Evolutionary conservation across 1,139 yeast genomes (phyloP).

Genomic region (Debaryomyces robertsiae): DNA sequence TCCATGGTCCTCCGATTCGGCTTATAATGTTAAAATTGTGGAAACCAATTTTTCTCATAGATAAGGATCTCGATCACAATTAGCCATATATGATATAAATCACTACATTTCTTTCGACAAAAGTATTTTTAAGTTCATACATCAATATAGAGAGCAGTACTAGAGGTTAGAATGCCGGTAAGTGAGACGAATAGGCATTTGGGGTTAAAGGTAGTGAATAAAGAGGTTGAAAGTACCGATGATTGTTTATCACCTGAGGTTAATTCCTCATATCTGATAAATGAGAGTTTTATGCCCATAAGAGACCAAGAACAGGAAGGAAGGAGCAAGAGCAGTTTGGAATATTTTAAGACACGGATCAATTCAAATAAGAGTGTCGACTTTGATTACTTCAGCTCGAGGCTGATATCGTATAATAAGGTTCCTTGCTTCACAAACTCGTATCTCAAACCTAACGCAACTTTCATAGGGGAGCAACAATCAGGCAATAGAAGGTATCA

Average conservation of each 20-base stretch:
- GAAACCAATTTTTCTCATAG: conserved; percentile 8
- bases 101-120: neutral
- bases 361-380: conserved; percentile 1
- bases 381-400: conserved; percentile 11
- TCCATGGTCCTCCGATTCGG: conserved; percentile 14
- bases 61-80: conserved; percentile 11
- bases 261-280: conserved; percentile 7
- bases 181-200: conserved; percentile 13
- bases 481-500: conserved; percentile 69
- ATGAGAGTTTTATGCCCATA: conserved; percentile 1
- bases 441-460: conserved; percentile 63
- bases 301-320: too few species aligned
- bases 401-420: conserved; percentile 12
- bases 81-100: neutral
- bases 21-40: conserved; percentile 3
- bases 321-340: neutral
- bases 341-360: neutral
- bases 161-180: conserved; percentile 14
- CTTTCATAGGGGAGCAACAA: conserved; percentile 70
- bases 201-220: conserved; percentile 1
- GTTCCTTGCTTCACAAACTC: conserved; percentile 29
- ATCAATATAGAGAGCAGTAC: neutral
- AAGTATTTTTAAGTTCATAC: neutral
- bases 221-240: conserved; percentile 4
- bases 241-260: conserved; percentile 5